These are phyloP conservation scores for Phyllosticta capitalensis DNA, from an alignment of 2,329 filamentous ascomycete species.

Conservation along the genomic window DNA sequence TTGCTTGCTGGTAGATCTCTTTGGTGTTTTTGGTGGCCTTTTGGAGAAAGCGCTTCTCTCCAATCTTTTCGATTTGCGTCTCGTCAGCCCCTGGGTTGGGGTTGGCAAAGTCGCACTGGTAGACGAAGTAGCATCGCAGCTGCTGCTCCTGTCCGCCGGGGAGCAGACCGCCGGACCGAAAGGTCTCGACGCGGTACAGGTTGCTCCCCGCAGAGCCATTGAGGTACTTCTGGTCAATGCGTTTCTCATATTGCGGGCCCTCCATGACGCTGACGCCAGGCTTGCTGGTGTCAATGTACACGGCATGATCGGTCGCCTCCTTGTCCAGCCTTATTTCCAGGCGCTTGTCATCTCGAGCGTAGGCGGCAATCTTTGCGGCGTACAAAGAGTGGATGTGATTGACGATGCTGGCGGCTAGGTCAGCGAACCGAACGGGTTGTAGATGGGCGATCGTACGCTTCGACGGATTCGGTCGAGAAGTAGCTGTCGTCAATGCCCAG, in stretches of 20 bases:
- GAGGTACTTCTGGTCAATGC: conserved; percentile 91
- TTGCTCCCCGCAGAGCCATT: conserved; percentile 62
- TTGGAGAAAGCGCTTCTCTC: conserved; percentile 86
- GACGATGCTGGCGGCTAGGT: conserved; percentile 48
- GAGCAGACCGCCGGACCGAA: conserved; percentile 78
- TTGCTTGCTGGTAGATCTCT: conserved; percentile 89
- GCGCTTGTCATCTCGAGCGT: conserved; percentile 83
- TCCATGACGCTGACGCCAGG: conserved; percentile 67
- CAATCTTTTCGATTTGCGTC: conserved; percentile 82
- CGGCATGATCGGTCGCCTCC: conserved; percentile 87
- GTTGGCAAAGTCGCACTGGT: conserved; percentile 85
- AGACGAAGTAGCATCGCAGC: conserved; percentile 96
- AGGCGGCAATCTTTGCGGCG: conserved; percentile 90
- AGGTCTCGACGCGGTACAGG: conserved; percentile 91
- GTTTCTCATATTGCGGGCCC: conserved; percentile 86
- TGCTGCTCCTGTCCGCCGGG: conserved; percentile 69
- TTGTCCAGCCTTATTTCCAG: conserved; percentile 93
- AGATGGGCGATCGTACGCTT: conserved; percentile 48
- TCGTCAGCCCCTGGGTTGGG: conserved; percentile 64
- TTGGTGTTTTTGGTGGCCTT: conserved; percentile 96
- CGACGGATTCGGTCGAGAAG: conserved; percentile 80
- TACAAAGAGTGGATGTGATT: conserved; percentile 95
- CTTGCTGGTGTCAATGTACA: conserved; percentile 96
- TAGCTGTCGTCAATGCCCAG: conserved; percentile 98
- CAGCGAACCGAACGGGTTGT: conserved; percentile 11